Evolutionary conservation across 2,329 filamentous ascomycete species (phyloP).

Genomic region (Setomelanomma holmii): DNA sequence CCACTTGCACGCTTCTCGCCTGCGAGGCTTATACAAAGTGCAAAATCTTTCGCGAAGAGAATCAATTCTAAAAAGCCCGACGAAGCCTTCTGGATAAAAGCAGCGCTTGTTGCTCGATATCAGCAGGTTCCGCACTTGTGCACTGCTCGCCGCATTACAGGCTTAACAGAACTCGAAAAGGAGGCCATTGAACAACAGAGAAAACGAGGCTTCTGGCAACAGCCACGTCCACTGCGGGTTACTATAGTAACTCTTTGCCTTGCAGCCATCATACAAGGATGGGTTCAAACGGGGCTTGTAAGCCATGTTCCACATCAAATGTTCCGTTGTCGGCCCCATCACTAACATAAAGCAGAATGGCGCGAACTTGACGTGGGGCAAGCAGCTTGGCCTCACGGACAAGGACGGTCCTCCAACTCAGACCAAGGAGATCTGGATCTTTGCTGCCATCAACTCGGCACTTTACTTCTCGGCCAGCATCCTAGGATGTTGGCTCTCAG

Average conservation of each 20-base stretch:
- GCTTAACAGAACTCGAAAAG: background rate
- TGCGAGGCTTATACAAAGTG: background rate
- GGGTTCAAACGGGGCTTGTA: constrained; percentile 2
- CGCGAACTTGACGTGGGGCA: constrained; percentile 1
- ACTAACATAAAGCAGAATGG: background rate
- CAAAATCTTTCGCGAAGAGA: background rate
- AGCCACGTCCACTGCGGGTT: constrained; percentile 2
- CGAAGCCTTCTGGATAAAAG: background rate
- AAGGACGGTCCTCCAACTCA: background rate
- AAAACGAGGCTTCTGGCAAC: constrained; percentile 1
- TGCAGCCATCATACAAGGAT: constrained; percentile 1
- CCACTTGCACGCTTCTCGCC: background rate
- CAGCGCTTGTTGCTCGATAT: background rate
- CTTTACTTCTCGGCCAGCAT: constrained; percentile 2
- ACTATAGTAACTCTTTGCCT: constrained; percentile 1
- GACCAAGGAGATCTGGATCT: constrained; percentile 1
- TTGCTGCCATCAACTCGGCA: background rate
- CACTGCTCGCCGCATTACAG: background rate
- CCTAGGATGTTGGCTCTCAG: constrained; percentile 1
- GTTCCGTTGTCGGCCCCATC: no score
- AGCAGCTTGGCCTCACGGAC: background rate
- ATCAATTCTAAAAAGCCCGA: background rate
- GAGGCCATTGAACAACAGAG: background rate
- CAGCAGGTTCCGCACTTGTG: background rate
- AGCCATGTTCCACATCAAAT: background rate